Evolutionary conservation across 169 alveolate species (phyloP).

Genomic region (Sarcocystis neurona): DNA sequence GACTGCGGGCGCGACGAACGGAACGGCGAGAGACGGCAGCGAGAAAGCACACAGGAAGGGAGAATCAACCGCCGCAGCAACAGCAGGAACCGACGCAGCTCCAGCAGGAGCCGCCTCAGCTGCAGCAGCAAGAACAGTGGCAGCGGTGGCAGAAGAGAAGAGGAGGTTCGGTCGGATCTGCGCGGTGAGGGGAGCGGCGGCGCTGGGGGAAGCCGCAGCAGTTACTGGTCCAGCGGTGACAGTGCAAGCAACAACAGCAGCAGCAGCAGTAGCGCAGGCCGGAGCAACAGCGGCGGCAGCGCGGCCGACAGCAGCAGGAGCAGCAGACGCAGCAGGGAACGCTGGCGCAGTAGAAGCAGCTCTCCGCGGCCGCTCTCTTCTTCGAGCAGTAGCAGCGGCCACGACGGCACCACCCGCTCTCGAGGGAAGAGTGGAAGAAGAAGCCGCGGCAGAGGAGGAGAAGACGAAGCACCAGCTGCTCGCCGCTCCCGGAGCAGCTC

Average conservation of each 20-base stretch:
- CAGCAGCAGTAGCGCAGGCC: slow-evolving; percentile 10
- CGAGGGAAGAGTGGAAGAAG: too few species aligned
- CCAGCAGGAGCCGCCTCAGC: background rate
- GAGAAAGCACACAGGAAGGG: slow-evolving; percentile 11
- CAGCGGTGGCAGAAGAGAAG: slow-evolving; percentile 6
- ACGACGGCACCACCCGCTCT: too few species aligned
- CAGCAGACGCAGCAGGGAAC: slow-evolving; percentile 35
- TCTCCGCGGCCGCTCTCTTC: slow-evolving; percentile 1
- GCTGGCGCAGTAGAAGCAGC: background rate
- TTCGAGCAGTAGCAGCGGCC: too few species aligned
- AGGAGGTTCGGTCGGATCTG: too few species aligned
- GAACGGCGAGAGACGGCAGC: background rate
- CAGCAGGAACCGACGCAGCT: slow-evolving; percentile 34
- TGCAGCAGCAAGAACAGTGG: background rate
- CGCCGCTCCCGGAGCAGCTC: too few species aligned
- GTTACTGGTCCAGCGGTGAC: background rate
- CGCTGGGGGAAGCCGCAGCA: too few species aligned
- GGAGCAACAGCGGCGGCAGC: background rate
- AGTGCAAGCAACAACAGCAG: slow-evolving; percentile 25
- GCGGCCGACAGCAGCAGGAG: slow-evolving; percentile 17
- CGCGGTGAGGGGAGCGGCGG: too few species aligned
- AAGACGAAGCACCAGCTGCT: too few species aligned
- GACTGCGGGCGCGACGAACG: background rate
- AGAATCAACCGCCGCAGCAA: slow-evolving; percentile 11
- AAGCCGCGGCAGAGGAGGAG: too few species aligned